A percentile compares a stretch with the other conserved stretches of the same genome.
Evolutionary conservation across 2,329 filamentous ascomycete genomes (phyloP).

Genomic region (Aspergillus piperis): DNA sequence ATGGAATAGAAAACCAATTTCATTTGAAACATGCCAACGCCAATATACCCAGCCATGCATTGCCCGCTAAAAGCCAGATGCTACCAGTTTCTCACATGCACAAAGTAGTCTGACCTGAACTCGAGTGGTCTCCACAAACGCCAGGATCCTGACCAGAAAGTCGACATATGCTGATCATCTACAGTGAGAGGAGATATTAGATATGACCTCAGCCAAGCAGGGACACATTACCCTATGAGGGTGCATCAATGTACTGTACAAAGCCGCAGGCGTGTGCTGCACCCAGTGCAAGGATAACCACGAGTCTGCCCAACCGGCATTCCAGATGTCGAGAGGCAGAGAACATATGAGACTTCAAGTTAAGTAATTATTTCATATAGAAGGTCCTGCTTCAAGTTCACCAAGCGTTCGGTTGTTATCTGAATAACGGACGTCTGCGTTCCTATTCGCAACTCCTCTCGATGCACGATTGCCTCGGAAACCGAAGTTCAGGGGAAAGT

Average conservation of each 20-base stretch:
- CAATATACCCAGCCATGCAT: background rate
- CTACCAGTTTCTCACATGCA: background rate
- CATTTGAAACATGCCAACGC: no score
- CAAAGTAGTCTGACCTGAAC: background rate
- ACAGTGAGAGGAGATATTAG: background rate
- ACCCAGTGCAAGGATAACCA: background rate
- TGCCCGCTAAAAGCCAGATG: background rate
- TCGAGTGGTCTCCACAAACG: background rate
- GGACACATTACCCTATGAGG: background rate
- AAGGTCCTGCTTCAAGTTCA: conserved; percentile 26
- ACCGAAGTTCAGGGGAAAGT: conserved; percentile 1
- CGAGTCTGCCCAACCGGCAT: background rate
- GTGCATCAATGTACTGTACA: conserved; percentile 1
- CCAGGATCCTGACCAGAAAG: background rate
- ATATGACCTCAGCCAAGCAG: background rate
- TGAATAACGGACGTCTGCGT: background rate
- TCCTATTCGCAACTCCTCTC: background rate
- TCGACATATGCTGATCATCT: background rate
- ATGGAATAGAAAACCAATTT: no score
- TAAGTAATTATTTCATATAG: conserved; percentile 9
- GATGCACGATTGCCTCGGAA: background rate
- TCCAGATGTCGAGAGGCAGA: background rate
- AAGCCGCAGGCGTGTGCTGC: background rate
- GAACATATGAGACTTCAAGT: background rate
- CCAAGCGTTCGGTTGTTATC: conserved; percentile 18